Conservation (phyloP, 257 asterid genomes). For the Solanum pennellii region DNA sequence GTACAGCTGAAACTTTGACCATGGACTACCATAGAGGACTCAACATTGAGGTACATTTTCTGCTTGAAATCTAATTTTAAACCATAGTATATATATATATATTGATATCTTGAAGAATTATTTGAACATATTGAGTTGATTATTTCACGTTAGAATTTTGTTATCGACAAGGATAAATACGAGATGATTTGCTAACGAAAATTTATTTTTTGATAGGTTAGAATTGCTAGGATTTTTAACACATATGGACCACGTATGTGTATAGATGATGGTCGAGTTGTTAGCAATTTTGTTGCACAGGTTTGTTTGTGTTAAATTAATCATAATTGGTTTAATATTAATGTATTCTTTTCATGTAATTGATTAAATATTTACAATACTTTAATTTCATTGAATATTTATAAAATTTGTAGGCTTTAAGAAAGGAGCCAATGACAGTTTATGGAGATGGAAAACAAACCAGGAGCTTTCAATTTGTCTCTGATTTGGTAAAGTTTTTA, state of each 20-base stretch:
- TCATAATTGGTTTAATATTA: not conserved
- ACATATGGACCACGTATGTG: conserved; percentile 96
- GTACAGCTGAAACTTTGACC: conserved; percentile 82
- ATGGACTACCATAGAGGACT: conserved; percentile 92
- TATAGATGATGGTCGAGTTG: conserved; percentile 90
- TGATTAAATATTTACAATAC: not conserved
- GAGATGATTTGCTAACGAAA: not conserved
- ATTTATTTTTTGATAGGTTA: conserved; percentile 27
- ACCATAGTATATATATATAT: not conserved
- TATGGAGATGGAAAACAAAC: conserved; percentile 98
- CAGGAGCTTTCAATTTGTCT: conserved; percentile 84
- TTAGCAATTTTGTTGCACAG: conserved; percentile 94
- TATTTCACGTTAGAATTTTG: not conserved
- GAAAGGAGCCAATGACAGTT: conserved; percentile 75
- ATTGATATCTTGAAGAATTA: not conserved
- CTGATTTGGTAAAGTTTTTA: conserved; percentile 59
- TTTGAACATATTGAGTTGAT: not conserved
- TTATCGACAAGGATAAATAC: not conserved
- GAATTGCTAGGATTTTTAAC: conserved; percentile 89
- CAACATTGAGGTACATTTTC: conserved; percentile 52
- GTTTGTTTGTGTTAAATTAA: conserved; percentile 16
- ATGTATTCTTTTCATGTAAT: not conserved
- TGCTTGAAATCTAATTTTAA: not conserved
- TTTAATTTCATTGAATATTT: not conserved
- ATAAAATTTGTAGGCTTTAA: conserved; percentile 44